Evolutionary conservation across 257 asterid species (phyloP).

Genomic region (Cruciata laevipes): DNA sequence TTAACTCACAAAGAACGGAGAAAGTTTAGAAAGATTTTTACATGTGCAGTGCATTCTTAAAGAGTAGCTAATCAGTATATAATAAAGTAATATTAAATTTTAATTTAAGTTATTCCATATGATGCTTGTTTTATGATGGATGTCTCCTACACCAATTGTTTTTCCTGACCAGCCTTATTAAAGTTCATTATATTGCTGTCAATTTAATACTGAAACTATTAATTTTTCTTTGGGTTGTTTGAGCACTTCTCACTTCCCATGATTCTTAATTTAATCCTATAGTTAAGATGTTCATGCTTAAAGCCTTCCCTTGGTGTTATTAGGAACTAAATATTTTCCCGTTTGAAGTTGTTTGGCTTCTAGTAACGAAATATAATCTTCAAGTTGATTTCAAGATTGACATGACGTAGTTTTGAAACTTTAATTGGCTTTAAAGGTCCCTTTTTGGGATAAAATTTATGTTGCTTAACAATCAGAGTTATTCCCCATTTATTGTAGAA

Average conservation of each 20-base stretch:
- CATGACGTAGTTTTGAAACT: conserved; percentile 1
- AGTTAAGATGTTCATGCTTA: background rate
- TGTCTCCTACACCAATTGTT: background rate
- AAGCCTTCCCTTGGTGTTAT: background rate
- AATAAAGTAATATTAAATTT: background rate
- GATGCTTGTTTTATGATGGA: background rate
- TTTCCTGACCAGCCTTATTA: background rate
- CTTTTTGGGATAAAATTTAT: background rate
- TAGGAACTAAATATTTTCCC: background rate
- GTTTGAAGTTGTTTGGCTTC: background rate
- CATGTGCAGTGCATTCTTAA: background rate
- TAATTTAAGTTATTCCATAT: background rate
- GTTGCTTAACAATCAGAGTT: background rate
- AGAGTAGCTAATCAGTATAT: background rate
- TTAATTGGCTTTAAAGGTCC: background rate
- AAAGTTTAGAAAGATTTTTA: background rate
- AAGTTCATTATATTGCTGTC: background rate
- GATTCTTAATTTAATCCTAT: background rate
- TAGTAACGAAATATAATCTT: background rate
- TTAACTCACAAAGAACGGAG: background rate
- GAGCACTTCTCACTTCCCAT: too few species aligned
- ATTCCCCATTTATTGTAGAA: conserved; percentile 1
- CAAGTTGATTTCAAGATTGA: background rate
- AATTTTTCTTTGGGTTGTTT: background rate
- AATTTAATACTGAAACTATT: background rate